phyloP scores from a whole-genome alignment of 164 flowering plant species.

The Magnolia changhungtana region DNA sequence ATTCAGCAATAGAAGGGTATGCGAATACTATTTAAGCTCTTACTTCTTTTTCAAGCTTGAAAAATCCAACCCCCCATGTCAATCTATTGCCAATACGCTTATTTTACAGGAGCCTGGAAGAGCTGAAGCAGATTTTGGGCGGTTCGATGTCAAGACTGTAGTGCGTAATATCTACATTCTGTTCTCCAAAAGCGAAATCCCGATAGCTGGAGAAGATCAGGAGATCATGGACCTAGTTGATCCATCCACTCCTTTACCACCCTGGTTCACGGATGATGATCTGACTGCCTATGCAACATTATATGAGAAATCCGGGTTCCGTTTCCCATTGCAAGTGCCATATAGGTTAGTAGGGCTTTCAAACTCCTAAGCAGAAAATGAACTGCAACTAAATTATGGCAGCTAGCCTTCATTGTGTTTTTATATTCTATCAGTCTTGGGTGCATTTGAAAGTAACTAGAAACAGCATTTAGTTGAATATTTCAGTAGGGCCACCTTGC shows the following conservation, averaged over 20 bases:
- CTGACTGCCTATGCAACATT: conserved; percentile 33
- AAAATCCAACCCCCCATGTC: too few relatives aligned
- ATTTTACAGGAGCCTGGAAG: conserved; percentile 42
- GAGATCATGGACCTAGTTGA: conserved; percentile 61
- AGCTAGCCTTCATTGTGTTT: not conserved
- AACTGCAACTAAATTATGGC: too few relatives aligned
- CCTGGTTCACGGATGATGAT: conserved; percentile 58
- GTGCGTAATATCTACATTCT: conserved; percentile 50
- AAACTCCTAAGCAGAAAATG: too few relatives aligned
- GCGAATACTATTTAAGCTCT: too few relatives aligned
- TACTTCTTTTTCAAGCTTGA: too few relatives aligned
- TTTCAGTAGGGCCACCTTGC: too few relatives aligned
- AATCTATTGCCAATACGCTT: too few relatives aligned
- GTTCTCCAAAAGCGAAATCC: conserved; percentile 48
- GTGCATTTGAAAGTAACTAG: too few relatives aligned
- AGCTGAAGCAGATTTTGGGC: conserved; percentile 59
- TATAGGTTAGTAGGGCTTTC: conserved; percentile 17
- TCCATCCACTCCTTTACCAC: conserved; percentile 47
- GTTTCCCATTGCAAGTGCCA: conserved; percentile 50
- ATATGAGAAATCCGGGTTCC: conserved; percentile 53
- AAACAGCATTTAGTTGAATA: too few relatives aligned
- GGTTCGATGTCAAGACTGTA: conserved; percentile 47
- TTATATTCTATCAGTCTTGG: not conserved
- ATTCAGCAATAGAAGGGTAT: too few relatives aligned
- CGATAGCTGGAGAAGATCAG: conserved; percentile 37